Base-by-base conservation (phyloP, 139 green algal species). In the Diplosphaera chodatii region DNA sequence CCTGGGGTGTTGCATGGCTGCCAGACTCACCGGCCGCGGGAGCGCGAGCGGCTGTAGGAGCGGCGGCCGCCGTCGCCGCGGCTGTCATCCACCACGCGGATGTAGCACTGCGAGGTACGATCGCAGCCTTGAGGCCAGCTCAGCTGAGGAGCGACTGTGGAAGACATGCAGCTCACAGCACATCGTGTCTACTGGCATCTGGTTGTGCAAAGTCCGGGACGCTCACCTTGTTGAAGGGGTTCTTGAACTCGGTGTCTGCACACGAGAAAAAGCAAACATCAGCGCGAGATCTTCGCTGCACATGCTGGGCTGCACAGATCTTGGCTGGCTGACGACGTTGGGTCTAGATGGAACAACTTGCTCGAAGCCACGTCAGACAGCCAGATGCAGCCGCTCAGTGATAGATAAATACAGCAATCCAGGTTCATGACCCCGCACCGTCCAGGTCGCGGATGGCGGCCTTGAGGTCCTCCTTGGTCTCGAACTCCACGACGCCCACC, bases 191-290 rank as follows among this genome's bases (percentile, higher is more conserved):
- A n/a, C n/a, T 48, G 8, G 37, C 37, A 48, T 21, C 10, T 48
- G 37, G 10, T 48, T 8, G 10, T 48, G 37, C 37, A 48, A 13
- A 13, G 37, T 13, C 8, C 8, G 37, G 37, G 37, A 13, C 37
- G 37, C 37, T 3, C 48, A 68, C 80, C 59, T 64, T 67, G 76
- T 96, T 90, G 78, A 91, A 96, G 32, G 87, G 88, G 78, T 97
- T 96, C 37, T 79, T 79, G 84, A 97, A 97, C 82, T 94, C 86
- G 32, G 85, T 87, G 70, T 81, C 70, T 89, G 66, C 81, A 72
- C 30, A 23, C 22, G 22, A 28, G 3, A 8, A 34, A 27, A 29
- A n/a, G n/a, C n/a, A n/a, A n/a, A n/a, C n/a, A n/a, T n/a, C n/a
- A n/a, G n/a, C n/a, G n/a, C n/a, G n/a, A n/a, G n/a, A n/a, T n/a